Evolutionary conservation across 2,329 filamentous ascomycete species (phyloP), one percentile per base, ranked within the genome.

Genomic region (Pyricularia grisea): DNA sequence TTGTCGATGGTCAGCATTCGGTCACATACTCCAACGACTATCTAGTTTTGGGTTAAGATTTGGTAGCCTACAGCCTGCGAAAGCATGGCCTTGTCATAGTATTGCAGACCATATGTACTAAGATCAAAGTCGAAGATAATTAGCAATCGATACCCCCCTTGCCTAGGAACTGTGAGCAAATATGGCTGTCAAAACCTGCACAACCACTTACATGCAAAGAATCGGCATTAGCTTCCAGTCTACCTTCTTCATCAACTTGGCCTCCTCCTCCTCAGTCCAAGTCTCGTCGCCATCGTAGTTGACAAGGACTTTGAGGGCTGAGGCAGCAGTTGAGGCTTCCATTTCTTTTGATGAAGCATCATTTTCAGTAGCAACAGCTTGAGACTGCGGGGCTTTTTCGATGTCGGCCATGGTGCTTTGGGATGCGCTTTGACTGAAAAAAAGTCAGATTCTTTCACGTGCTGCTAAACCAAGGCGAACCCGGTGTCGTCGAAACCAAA

Each of bases 81-180:
- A 20, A 87, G 74, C 81, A 86, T 85, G 2, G 83, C 82, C 73
- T 85, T 84, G 71, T 84, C 82, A 64, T 83, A 83, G 69, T 83
- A 84, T 71, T 83, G 81, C 23, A 84, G 74, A 0, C 76, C 78
- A 70, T 82, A 83, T 0, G 81, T 83, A 3, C 60, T 63, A n/a
- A 55, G 3, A 20, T 27, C 9, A 25, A 5, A 28, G 28, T 12
- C 30, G 6, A 28, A 20, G 9, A 61, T 28, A 9, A 9, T 63
- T 63, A 30, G 60, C 60, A 63, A 28, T 28, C 28, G 10, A 63
- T 28, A 20, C 14, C n/a, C n/a, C n/a, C n/a, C 17, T 17, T 20
- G 5, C 60, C 25, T 20, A 31, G 12, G 33, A 5, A 42, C 5
- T 12, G 17, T 42, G 14, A 4, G 33, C 33, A 17, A 17, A 17